Evolutionary conservation across 371 early-diverging fungal genomes (phyloP), one percentile per base, ranked within the genome.

Genomic region (Mucor mucedo): DNA sequence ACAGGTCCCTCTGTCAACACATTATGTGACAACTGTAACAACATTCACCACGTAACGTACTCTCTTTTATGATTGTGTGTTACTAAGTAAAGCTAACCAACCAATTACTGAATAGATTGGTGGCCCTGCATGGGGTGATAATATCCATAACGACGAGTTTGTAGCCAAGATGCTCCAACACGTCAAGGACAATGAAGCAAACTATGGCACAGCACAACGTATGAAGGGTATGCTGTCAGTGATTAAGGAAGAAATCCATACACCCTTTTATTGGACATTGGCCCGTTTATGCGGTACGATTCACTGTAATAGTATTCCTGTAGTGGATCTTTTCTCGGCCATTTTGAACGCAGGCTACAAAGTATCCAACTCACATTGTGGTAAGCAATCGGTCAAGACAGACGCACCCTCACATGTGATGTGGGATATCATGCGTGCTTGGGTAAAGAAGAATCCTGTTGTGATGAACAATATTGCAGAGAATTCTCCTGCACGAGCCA

Each of bases 201-300:
- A 67, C 32, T 97, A 91, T 73, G 88, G 89, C 60, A 95, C 96
- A 5, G 76, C 85, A 58, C 71, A 83, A 49, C 87, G 99, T 65
- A 95, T 99, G 88, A 70, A 89, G 71, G 99, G 99, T 28, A 95
- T 99, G 93, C 76, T 99, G 41, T 88, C 91, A 30, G 94, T 98
- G 0, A 89, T 95, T 32, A 87, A 87, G 14, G 99, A 97, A 78
- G 92, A 91, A 71, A 71, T 91, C 3, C 88, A 93, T 59, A 71
- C 73, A 6, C 97, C 97, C 7, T 84, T 96, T 55, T 95, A 91
- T 70, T 95, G 95, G 80, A 87, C 87, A 13, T 67, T 93, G n/a
- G 71, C 84, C 28, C 66, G 77, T 5, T 68, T 95, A 29, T 72
- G 84, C 62, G 80, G 85, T 35, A 83, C 87, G 35, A 32, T 95